phyloP scores from a whole-genome alignment of 805 yeast genomes.

The Candida nanaspora region DNA sequence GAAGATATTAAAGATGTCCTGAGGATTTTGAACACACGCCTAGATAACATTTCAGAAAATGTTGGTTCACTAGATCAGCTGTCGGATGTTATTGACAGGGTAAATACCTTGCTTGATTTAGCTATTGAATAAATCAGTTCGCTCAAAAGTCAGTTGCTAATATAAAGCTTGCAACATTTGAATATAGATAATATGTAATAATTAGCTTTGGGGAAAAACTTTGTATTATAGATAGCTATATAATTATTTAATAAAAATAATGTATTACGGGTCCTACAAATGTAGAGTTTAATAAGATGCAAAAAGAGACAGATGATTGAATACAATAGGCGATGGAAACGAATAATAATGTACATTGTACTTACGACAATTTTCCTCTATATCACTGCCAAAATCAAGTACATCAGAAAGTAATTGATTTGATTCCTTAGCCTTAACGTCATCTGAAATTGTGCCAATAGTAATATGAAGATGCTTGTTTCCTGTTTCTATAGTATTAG shows the following conservation, averaged over 20 bases:
- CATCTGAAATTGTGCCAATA: conserved; percentile 46
- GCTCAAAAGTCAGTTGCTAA: too few species aligned
- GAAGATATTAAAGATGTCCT: conserved; percentile 7
- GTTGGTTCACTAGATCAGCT: conserved; percentile 10
- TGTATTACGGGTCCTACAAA: too few species aligned
- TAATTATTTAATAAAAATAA: too few species aligned
- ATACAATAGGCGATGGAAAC: not conserved
- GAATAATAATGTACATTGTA: not conserved
- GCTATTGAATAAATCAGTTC: too few species aligned
- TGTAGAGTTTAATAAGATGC: conserved; percentile 9
- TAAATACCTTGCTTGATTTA: conserved; percentile 13
- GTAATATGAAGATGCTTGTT: conserved; percentile 64
- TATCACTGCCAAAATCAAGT: conserved; percentile 11
- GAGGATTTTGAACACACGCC: conserved; percentile 5
- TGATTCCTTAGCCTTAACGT: conserved; percentile 45
- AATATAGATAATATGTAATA: too few species aligned
- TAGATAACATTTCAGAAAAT: conserved; percentile 10
- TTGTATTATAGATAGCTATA: too few species aligned
- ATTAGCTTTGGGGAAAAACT: too few species aligned
- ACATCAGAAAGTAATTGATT: conserved; percentile 28
- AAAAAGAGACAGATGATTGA: conserved; percentile 13
- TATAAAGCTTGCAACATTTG: too few species aligned
- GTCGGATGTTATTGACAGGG: conserved; percentile 10
- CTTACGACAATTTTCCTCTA: not conserved
- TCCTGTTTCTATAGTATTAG: conserved; percentile 20